Percentiles rank a stretch among this genome's conserved stretches.
Conservation (phyloP, 2,329 filamentous ascomycete genomes). For the Botryotinia globosa region DNA sequence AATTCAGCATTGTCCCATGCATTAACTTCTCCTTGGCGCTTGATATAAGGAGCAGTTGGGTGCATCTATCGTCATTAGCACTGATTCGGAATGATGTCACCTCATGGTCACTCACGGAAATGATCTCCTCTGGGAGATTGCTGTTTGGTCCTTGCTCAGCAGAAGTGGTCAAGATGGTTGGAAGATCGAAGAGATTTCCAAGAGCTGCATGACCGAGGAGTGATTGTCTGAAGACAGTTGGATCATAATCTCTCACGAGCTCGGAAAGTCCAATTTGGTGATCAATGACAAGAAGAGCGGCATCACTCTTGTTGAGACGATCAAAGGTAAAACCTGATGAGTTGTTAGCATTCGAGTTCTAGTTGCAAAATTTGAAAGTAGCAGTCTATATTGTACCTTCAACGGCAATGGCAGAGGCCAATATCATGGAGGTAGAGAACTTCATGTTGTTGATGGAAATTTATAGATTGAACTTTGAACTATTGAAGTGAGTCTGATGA, state of each 20-base stretch:
- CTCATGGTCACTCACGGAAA: conserved; percentile 40
- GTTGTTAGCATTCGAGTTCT: background rate
- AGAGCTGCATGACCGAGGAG: conserved; percentile 66
- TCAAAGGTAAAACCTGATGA: conserved; percentile 33
- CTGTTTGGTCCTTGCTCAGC: conserved; percentile 67
- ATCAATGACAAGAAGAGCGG: conserved; percentile 57
- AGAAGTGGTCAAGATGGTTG: conserved; percentile 68
- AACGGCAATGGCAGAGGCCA: conserved; percentile 25
- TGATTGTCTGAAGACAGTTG: conserved; percentile 62
- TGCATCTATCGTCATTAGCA: conserved; percentile 46
- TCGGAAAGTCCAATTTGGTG: conserved; percentile 58
- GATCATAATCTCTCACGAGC: conserved; percentile 63
- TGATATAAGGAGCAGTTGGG: conserved; percentile 63
- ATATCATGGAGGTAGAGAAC: conserved; percentile 24
- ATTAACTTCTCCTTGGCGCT: conserved; percentile 69
- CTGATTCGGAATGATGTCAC: no score
- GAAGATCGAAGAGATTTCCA: conserved; percentile 64
- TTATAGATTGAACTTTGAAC: background rate
- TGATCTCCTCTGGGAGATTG: conserved; percentile 65
- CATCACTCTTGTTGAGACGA: conserved; percentile 40
- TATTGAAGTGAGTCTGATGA: background rate
- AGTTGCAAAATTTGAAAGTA: background rate
- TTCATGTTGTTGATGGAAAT: conserved; percentile 30
- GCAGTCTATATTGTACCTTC: conserved; percentile 24
- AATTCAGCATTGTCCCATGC: conserved; percentile 75